phyloP scores from a whole-genome alignment of 257 asterid species.

The Galeopsis tetrahit region DNA sequence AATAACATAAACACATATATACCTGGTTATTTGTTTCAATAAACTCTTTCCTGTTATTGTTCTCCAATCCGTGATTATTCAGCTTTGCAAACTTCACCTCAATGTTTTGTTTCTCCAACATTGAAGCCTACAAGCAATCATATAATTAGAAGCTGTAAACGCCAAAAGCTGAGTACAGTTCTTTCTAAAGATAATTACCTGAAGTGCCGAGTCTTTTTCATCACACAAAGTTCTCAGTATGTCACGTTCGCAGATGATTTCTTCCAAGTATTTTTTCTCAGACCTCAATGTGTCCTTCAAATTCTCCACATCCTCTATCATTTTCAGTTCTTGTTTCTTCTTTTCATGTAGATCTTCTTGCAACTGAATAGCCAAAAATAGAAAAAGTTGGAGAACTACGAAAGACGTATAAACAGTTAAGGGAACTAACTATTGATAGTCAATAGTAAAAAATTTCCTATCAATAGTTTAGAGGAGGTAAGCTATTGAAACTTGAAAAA shows the following conservation, averaged over 20 bases:
- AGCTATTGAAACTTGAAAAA: conserved; percentile 12
- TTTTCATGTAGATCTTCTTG: conserved; percentile 74
- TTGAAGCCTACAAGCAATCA: conserved; percentile 52
- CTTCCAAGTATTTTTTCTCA: conserved; percentile 72
- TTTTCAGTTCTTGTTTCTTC: conserved; percentile 61
- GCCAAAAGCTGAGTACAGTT: conserved; percentile 14
- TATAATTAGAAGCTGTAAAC: conserved; percentile 37
- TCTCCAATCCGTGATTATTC: conserved; percentile 73
- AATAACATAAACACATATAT: conserved; percentile 21
- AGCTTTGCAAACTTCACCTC: conserved; percentile 69
- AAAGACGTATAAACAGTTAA: background rate
- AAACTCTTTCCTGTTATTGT: conserved; percentile 61
- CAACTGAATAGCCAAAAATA: conserved; percentile 56
- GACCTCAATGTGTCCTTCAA: conserved; percentile 60
- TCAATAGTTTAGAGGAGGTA: conserved; percentile 18
- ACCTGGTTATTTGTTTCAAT: conserved; percentile 86
- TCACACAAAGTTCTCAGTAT: conserved; percentile 60
- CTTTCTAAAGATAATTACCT: conserved; percentile 52
- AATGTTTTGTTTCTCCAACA: conserved; percentile 72
- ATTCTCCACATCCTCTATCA: conserved; percentile 71
- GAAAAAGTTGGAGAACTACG: conserved; percentile 18
- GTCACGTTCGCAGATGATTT: conserved; percentile 70
- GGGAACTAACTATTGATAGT: background rate
- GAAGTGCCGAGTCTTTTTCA: conserved; percentile 78
- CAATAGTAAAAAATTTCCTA: conserved; percentile 1